Conservation (phyloP, 768 basidiomycete genomes). For the Tubosaeta brunneosetosa region DNA sequence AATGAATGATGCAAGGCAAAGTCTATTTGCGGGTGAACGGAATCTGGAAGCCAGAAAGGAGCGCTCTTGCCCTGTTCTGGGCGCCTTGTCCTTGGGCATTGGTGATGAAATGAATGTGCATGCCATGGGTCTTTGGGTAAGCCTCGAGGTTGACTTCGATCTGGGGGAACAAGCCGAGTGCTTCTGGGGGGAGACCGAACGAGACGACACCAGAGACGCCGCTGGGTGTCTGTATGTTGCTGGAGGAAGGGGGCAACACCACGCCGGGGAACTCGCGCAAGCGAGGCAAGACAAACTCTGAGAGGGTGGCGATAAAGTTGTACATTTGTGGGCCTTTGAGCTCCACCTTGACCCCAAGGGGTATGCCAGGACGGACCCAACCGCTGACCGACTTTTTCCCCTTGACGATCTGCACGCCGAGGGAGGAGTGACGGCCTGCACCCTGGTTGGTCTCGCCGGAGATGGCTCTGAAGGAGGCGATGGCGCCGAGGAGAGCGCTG, state of each 20-base stretch:
- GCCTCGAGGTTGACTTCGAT: slow-evolving; percentile 91
- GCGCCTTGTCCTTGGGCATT: slow-evolving; percentile 85
- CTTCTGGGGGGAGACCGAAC: slow-evolving; percentile 78
- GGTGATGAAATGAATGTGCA: slow-evolving; percentile 93
- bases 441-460: slow-evolving; percentile 76
- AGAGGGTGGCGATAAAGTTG: slow-evolving; percentile 82
- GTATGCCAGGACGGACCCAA: slow-evolving; percentile 81
- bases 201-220: slow-evolving; percentile 84
- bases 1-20: background rate
- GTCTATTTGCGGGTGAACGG: slow-evolving; percentile 61
- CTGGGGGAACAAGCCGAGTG: slow-evolving; percentile 91
- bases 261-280: slow-evolving; percentile 87
- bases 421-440: slow-evolving; percentile 62
- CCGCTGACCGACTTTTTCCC: slow-evolving; percentile 66
- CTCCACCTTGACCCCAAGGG: slow-evolving; percentile 86
- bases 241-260: slow-evolving; percentile 66
- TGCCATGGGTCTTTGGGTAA: slow-evolving; percentile 81
- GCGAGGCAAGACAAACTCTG: slow-evolving; percentile 94
- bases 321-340: slow-evolving; percentile 91
- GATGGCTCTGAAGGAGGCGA: slow-evolving; percentile 84
- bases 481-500: slow-evolving; percentile 69
- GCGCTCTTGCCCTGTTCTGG: slow-evolving; percentile 79
- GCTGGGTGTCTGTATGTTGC: slow-evolving; percentile 66
- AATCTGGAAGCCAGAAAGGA: slow-evolving; percentile 89
- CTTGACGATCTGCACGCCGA: slow-evolving; percentile 76